phyloP scores from a whole-genome alignment of 352 stramenopile species.

The Peronospora destructor region DNA sequence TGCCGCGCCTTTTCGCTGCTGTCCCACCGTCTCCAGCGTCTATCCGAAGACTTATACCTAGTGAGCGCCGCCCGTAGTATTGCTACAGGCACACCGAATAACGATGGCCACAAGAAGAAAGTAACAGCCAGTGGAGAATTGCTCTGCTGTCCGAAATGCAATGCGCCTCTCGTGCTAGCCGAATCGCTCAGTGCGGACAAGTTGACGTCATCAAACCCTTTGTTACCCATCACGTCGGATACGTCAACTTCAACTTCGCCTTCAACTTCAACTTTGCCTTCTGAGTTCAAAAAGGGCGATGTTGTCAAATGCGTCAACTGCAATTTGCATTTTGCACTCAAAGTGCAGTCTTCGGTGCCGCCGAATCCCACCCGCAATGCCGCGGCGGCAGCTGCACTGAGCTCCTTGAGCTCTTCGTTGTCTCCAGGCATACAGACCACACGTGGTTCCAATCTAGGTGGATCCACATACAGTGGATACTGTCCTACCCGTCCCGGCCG shows the following conservation, averaged over 20 bases:
- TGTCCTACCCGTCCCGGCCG: constrained; percentile 19
- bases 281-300: constrained; percentile 65
- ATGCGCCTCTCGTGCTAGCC: constrained; percentile 41
- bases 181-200: constrained; percentile 29
- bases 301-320: constrained; percentile 69
- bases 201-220: constrained; percentile 18
- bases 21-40: not conserved
- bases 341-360: constrained; percentile 27
- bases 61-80: constrained; percentile 6
- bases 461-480: constrained; percentile 22
- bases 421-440: constrained; percentile 39
- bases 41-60: not conserved
- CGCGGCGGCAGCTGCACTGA: constrained; percentile 53
- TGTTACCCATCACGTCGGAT: not conserved
- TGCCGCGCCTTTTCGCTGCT: constrained; percentile 17
- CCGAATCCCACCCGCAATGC: constrained; percentile 44
- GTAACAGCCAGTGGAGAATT: constrained; percentile 9
- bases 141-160: constrained; percentile 67
- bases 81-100: constrained; percentile 12
- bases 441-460: constrained; percentile 32
- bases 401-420: constrained; percentile 58
- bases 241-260: constrained; percentile 18
- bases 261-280: constrained; percentile 4
- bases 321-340: constrained; percentile 69
- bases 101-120: constrained; percentile 18